Percentiles rank a stretch among this genome's conserved stretches.
Conservation (phyloP, 495 filamentous ascomycete genomes). For the Penicillium chermesinum region DNA sequence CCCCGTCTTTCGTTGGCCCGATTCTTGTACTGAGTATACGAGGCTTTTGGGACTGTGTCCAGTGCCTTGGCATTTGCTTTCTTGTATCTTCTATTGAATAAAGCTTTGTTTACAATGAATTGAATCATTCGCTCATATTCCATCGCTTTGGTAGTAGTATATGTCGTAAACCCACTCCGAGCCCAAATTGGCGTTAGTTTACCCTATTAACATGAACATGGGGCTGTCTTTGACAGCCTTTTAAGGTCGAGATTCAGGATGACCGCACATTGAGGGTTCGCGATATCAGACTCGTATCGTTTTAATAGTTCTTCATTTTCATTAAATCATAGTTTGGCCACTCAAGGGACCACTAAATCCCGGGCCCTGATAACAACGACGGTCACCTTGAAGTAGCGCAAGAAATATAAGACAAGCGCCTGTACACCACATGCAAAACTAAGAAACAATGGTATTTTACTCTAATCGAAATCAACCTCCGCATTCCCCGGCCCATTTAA, state of each 20-base stretch:
- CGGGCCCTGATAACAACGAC: conserved; percentile 3
- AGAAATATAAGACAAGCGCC: conserved; percentile 14
- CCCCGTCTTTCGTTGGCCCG: conserved; percentile 6
- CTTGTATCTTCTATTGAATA: conserved; percentile 3
- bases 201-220: no score
- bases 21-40: no score
- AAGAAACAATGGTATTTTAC: conserved; percentile 25
- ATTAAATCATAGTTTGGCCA: conserved; percentile 23
- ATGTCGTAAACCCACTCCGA: no score
- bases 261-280: no score
- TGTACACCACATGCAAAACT: conserved; percentile 19
- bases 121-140: not conserved
- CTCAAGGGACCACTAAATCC: not conserved
- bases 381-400: no score
- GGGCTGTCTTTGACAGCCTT: no score
- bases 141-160: no score
- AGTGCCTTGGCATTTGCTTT: not conserved
- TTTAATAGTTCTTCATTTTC: conserved; percentile 14
- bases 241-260: no score
- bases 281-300: not conserved
- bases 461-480: conserved; percentile 8
- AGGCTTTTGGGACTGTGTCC: no score
- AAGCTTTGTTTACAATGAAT: not conserved
- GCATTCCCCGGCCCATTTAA: not conserved
- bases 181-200: no score